A percentile compares a stretch with the other conserved stretches of the same genome.
phyloP scores from a whole-genome alignment of 2,329 filamentous ascomycete genomes.

The Aspergillus fumigatus region DNA sequence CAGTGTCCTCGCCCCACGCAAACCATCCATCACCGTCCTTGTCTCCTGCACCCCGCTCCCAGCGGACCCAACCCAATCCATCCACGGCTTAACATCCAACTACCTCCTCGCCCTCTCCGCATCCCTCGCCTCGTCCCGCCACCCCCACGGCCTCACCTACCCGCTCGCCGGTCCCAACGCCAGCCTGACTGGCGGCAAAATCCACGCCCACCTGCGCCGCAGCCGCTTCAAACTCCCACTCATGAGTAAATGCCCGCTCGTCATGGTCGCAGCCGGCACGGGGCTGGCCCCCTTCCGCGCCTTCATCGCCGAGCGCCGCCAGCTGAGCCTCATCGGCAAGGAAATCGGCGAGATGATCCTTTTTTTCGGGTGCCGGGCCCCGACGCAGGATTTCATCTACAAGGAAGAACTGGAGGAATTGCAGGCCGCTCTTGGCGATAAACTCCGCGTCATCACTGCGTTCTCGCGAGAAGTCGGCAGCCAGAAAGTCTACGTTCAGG shows the following conservation, averaged over 20 bases:
- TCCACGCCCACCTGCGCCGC: slow-evolving; percentile 86
- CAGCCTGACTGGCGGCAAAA: slow-evolving; percentile 84
- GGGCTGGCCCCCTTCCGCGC: slow-evolving; percentile 47
- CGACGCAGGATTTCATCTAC: slow-evolving; percentile 36
- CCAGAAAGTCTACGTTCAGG: slow-evolving; percentile 35
- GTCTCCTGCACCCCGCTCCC: slow-evolving; percentile 73
- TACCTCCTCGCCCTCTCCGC: slow-evolving; percentile 67
- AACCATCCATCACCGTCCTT: slow-evolving; percentile 73
- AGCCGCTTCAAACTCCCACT: slow-evolving; percentile 91
- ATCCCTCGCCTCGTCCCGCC: slow-evolving; percentile 63
- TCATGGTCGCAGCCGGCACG: slow-evolving; percentile 52
- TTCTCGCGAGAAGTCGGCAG: slow-evolving; percentile 21
- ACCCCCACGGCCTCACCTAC: slow-evolving; percentile 74
- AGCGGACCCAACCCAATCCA: slow-evolving; percentile 62
- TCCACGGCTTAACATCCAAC: slow-evolving; percentile 90
- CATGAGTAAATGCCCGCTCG: slow-evolving; percentile 39
- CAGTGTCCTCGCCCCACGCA: slow-evolving; percentile 44
- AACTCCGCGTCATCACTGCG: slow-evolving; percentile 21
- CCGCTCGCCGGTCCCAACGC: slow-evolving; percentile 78
- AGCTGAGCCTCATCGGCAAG: slow-evolving; percentile 31
- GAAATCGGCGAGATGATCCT: slow-evolving; percentile 37
- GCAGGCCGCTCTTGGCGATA: slow-evolving; percentile 13
- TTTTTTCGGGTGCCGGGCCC: slow-evolving; percentile 40
- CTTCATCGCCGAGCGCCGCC: slow-evolving; percentile 40
- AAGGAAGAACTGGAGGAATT: slow-evolving; percentile 25